A percentile compares a stretch with the other conserved stretches of the same genome.
phyloP scores from a whole-genome alignment of 768 basidiomycete species.

The Collybia mongolica region DNA sequence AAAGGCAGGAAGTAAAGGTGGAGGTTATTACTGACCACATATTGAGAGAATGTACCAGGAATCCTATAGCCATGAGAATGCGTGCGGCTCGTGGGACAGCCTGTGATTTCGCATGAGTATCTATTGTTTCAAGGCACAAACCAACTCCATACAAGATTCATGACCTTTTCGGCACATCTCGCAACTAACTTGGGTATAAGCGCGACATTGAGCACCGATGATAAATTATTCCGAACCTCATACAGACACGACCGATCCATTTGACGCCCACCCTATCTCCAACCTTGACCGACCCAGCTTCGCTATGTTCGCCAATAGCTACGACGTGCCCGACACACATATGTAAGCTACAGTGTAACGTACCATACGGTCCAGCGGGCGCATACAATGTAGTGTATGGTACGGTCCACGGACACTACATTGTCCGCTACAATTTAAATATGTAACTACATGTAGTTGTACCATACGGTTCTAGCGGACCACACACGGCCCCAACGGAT shows the following conservation, averaged over 20 bases:
- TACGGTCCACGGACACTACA: no score
- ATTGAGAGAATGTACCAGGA: constrained; percentile 72
- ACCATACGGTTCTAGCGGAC: no score
- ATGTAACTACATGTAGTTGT: no score
- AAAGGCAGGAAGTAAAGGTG: not conserved
- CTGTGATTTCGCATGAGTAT: constrained; percentile 21
- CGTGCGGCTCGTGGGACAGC: constrained; percentile 35
- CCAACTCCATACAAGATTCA: constrained; percentile 37
- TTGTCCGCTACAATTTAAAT: no score
- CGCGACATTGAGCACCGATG: not conserved
- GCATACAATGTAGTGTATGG: no score
- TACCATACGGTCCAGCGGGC: no score
- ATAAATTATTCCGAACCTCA: constrained; percentile 24
- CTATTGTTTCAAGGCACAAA: not conserved
- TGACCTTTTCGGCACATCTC: constrained; percentile 69
- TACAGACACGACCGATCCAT: constrained; percentile 49
- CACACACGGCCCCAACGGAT: no score
- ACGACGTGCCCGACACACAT: constrained; percentile 75
- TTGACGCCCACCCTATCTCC: constrained; percentile 83
- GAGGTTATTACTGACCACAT: constrained; percentile 38
- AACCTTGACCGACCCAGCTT: constrained; percentile 48
- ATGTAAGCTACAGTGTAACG: no score
- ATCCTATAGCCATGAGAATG: constrained; percentile 57
- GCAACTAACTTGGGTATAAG: constrained; percentile 36
- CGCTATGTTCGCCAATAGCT: constrained; percentile 67